Evolutionary conservation across 805 yeast species (phyloP), one percentile per base, ranked within the genome.

Genomic region (Pichia scutulata): DNA sequence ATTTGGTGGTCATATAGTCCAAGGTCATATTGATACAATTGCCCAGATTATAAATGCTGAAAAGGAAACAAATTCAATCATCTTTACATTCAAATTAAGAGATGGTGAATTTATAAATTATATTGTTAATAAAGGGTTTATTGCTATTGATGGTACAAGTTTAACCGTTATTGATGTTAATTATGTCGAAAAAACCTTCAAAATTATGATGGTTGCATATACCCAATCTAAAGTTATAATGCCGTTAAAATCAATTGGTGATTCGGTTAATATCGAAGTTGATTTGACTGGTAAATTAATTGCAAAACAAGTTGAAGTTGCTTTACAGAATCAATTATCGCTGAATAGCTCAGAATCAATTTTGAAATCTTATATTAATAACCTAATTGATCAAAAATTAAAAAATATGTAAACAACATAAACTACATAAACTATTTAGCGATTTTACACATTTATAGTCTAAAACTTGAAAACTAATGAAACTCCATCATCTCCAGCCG

Each of bases 401-500:
- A 50, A 43, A 33, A 40, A 40, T 19, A 26, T 14, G 13, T 26
- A 40, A 23, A 28, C n/a, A 22, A n/a, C 33, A 36, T 28, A 42
- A 28, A 13, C 33, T 46, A 18, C 23, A 19, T 18, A 30, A 13
- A 33, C 14, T 14, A 14, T 16, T 48, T 14, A 37, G 18, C 28
- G 18, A 13, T 13, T 23, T 7, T 25, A 16, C 8, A 16, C 10
- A 5, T 40, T 44, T 56, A n/a, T n/a, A n/a, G n/a, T n/a, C n/a
- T n/a, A 61, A 22, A 65, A 36, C 22, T 74, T 72, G 59, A 81
- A 89, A 12, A 92, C 78, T 56, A 92, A 72, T 13, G 95, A 80
- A 30, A 93, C 97, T 57, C 96, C 96, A 67, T 93, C 99, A 66
- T 93, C 99, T 56, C 97, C 97, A 14, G 97, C 99, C 21, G 97